Evolutionary conservation across 2,329 filamentous ascomycete species (phyloP).

Genomic region (Colletotrichum tropicicola): DNA sequence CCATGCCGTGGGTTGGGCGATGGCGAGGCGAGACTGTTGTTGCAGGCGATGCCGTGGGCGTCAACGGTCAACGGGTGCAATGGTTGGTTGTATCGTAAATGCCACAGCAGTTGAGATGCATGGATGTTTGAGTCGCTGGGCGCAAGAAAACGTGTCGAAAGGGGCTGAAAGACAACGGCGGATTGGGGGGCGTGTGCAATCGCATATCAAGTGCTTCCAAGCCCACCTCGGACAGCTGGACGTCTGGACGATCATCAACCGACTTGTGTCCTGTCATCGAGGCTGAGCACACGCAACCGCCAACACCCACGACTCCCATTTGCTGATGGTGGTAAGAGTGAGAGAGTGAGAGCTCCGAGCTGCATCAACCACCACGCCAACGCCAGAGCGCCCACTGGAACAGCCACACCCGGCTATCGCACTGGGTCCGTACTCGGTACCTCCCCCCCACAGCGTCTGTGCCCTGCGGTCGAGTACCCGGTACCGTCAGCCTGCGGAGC

Average conservation of each 20-base stretch:
- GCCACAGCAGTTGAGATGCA: too few relatives aligned
- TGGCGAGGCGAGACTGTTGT: background rate
- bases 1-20: background rate
- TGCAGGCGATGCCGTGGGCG: background rate
- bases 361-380: conserved; percentile 1
- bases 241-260: conserved; percentile 11
- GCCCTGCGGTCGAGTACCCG: background rate
- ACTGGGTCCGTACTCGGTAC: background rate
- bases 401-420: conserved; percentile 13
- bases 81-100: too few relatives aligned
- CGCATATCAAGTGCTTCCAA: background rate
- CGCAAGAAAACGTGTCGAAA: background rate
- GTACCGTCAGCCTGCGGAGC: background rate
- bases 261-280: background rate
- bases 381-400: conserved; percentile 19
- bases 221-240: conserved; percentile 12
- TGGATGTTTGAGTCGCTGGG: too few relatives aligned
- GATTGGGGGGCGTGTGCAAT: background rate
- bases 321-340: conserved; percentile 17
- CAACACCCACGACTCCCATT: conserved; percentile 3
- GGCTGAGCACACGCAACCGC: conserved; percentile 19
- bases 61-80: background rate
- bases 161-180: background rate
- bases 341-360: background rate
- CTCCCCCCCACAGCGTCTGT: background rate